These are phyloP conservation scores for Trametes hirsuta DNA, from an alignment of 1,284 basidiomycete genomes.

Conservation along the genomic window DNA sequence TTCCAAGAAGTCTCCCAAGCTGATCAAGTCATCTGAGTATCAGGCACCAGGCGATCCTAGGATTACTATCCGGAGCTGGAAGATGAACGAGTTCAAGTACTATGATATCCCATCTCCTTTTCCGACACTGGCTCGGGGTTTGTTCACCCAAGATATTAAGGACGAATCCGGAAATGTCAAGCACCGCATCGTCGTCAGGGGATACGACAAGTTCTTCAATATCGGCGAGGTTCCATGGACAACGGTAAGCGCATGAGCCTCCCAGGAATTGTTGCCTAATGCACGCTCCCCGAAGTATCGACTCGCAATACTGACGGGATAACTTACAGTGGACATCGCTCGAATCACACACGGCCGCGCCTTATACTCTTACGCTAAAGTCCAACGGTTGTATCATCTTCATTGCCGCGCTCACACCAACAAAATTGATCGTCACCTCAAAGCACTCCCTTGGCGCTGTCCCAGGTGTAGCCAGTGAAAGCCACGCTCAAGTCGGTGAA, in stretches of 20 bases:
- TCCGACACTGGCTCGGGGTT: slow-evolving; percentile 86
- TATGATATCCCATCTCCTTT: slow-evolving; percentile 87
- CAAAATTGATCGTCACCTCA: slow-evolving; percentile 84
- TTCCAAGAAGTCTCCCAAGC: slow-evolving; percentile 56
- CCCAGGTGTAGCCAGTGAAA: slow-evolving; percentile 38
- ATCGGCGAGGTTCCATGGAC: slow-evolving; percentile 96
- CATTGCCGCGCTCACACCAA: slow-evolving; percentile 82
- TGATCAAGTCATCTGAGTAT: slow-evolving; percentile 61
- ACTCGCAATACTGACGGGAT: too few species aligned
- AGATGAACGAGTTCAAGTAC: slow-evolving; percentile 95
- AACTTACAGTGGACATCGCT: slow-evolving; percentile 76
- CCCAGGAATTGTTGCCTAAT: background rate
- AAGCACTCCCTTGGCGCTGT: slow-evolving; percentile 85
- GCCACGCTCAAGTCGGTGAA: slow-evolving; percentile 82
- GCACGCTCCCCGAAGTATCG: background rate
- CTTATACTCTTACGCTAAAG: slow-evolving; percentile 92
- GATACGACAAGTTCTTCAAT: slow-evolving; percentile 99
- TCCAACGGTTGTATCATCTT: slow-evolving; percentile 99
- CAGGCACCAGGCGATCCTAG: slow-evolving; percentile 54
- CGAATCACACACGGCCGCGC: slow-evolving; percentile 70
- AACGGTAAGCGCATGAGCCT: slow-evolving; percentile 55
- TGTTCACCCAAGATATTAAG: slow-evolving; percentile 69
- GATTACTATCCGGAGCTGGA: slow-evolving; percentile 80
- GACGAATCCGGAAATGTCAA: slow-evolving; percentile 34
- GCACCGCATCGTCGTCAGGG: slow-evolving; percentile 84